These are phyloP conservation scores for Verticillium nubilum DNA, from an alignment of 2,329 filamentous ascomycete genomes.

Conservation along the genomic window DNA sequence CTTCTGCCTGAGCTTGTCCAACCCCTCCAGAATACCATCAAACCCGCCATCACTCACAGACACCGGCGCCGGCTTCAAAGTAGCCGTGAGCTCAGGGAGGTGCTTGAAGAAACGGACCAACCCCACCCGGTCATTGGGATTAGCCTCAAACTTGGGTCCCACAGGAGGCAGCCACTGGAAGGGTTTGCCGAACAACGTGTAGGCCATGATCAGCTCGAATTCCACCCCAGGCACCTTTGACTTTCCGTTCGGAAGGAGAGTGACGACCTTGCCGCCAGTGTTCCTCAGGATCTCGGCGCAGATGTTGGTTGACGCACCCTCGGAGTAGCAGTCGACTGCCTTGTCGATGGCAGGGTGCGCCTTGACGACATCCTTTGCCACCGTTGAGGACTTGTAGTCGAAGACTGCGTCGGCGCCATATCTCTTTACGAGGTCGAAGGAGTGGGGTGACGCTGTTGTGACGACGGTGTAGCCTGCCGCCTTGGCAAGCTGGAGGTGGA, in stretches of 20 bases:
- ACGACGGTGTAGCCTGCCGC: conserved; percentile 24
- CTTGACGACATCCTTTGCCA: conserved; percentile 16
- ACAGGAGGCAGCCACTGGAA: conserved; percentile 20
- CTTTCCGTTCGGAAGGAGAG: conserved; percentile 16
- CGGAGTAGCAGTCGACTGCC: conserved; percentile 25
- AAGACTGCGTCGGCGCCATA: conserved; percentile 24
- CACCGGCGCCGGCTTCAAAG: conserved; percentile 14
- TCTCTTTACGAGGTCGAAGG: conserved; percentile 26
- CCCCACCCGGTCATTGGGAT: conserved; percentile 14
- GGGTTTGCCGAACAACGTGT: conserved; percentile 15
- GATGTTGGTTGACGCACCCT: conserved; percentile 20
- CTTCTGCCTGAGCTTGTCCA: conserved; percentile 13
- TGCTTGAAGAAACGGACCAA: conserved; percentile 15
- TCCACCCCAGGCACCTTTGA: conserved; percentile 13
- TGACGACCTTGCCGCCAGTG: conserved; percentile 22
- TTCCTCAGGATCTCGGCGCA: conserved; percentile 18
- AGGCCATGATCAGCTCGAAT: conserved; percentile 17
- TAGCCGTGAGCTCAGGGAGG: conserved; percentile 10
- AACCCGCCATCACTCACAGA: conserved; percentile 10
- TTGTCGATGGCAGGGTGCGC: conserved; percentile 18
- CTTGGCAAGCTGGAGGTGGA: conserved; percentile 31
- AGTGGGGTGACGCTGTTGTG: conserved; percentile 23
- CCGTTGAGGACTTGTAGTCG: conserved; percentile 20
- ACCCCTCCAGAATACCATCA: conserved; percentile 9
- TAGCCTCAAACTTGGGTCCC: conserved; percentile 22